phyloP scores from a whole-genome alignment of 306 rosid species.

The Biancaea sappan region DNA sequence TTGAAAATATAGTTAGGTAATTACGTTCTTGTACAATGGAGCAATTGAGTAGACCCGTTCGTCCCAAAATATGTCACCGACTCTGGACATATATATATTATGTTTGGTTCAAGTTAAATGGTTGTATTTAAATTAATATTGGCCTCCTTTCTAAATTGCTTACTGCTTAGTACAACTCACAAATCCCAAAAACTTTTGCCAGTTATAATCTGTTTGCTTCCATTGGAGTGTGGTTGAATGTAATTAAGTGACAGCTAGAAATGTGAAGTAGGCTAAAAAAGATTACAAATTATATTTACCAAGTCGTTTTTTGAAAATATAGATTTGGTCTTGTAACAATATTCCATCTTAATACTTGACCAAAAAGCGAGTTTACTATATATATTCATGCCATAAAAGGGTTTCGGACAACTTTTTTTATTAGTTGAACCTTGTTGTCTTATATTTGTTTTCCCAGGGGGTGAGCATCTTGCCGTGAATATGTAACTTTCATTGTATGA shows the following conservation, averaged over 20 bases:
- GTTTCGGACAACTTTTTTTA: neutral
- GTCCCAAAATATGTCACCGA: too few species aligned
- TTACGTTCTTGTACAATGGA: too few species aligned
- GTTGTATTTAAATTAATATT: too few species aligned
- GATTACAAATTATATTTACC: neutral
- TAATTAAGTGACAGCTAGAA: neutral
- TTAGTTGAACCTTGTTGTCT: neutral
- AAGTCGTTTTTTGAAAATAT: neutral
- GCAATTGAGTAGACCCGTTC: too few species aligned
- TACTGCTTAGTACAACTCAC: too few species aligned
- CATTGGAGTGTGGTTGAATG: neutral
- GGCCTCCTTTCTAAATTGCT: too few species aligned
- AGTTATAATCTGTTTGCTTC: too few species aligned
- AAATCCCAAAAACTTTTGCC: too few species aligned
- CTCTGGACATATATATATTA: too few species aligned
- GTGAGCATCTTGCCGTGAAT: neutral
- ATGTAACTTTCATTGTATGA: neutral
- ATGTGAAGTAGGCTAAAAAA: neutral
- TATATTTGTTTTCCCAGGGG: too few species aligned
- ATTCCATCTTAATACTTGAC: neutral
- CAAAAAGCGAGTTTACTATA: neutral
- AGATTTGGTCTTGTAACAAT: neutral
- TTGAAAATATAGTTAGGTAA: too few species aligned
- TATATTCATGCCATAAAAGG: neutral
- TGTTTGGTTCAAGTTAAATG: too few species aligned